Conservation (phyloP, 2,329 filamentous ascomycete species). For the Parastagonospora avenae region DNA sequence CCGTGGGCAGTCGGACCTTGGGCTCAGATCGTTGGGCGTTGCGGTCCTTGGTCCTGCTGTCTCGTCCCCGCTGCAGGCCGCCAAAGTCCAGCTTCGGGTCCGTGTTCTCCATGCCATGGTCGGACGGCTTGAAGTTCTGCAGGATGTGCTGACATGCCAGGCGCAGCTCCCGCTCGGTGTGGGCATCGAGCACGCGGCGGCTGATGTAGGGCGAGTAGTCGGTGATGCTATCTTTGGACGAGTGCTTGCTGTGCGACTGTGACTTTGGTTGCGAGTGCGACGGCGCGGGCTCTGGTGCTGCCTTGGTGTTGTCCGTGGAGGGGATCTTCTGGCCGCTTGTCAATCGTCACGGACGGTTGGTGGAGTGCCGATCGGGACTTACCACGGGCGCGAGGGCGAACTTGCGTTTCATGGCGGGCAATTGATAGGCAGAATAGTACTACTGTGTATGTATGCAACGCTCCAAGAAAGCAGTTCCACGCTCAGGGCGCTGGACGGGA, state of each 20-base stretch:
- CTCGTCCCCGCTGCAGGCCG: constrained; percentile 23
- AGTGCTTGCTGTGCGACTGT: constrained; percentile 27
- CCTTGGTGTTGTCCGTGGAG: constrained; percentile 38
- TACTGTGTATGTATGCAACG: too few relatives aligned
- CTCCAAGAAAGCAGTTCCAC: too few relatives aligned
- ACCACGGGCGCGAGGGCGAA: constrained; percentile 53
- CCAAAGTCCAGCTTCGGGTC: constrained; percentile 46
- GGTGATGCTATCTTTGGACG: constrained; percentile 38
- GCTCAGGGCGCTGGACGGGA: too few relatives aligned
- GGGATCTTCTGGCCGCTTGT: constrained; percentile 38
- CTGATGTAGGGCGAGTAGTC: constrained; percentile 51
- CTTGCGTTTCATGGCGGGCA: constrained; percentile 47
- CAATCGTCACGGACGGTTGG: background rate
- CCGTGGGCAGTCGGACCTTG: constrained; percentile 35
- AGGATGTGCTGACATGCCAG: constrained; percentile 53
- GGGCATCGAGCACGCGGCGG: constrained; percentile 49
- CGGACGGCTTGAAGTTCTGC: constrained; percentile 48
- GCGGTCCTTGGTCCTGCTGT: constrained; percentile 17
- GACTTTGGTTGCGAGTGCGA: constrained; percentile 10
- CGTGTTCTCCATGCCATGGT: constrained; percentile 42
- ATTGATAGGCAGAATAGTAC: background rate
- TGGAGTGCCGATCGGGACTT: constrained; percentile 15
- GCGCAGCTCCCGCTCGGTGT: constrained; percentile 53
- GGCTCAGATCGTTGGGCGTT: constrained; percentile 25
- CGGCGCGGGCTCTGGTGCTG: constrained; percentile 31